Base-by-base conservation (phyloP, 768 basidiomycete genomes). In the Coprinellus micaceus region DNA sequence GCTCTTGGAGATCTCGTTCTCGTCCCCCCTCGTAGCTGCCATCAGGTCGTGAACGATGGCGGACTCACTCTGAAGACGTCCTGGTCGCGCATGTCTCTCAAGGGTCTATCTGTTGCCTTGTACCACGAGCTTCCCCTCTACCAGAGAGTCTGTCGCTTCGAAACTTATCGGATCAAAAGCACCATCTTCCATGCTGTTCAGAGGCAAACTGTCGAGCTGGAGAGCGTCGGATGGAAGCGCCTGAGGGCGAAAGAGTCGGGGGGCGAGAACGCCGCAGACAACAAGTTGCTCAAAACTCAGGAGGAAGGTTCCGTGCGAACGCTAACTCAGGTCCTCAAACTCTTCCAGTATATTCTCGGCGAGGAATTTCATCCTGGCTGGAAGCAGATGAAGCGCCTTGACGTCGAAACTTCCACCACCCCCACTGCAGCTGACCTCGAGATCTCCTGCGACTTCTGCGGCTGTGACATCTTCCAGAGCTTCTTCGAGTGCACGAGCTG, bases 81-180 rank as follows among this genome's bases (percentile, higher is more conserved):
- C 1, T 94, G 91, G 91, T 92, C 90, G 1, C 77, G 91, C 45
- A 92, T 94, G 89, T 86, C 88, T 6, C 63, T 88, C 25, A 66
- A 71, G 46, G 86, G 88, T 3, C 66, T 91, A 13, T 66, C 68
- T 39, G 73, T 76, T 0, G 87, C 90, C 2, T 74, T 88, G 29
- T 79, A 82, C 62, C 80, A 88, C 43, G 91, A 94, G 60, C 74
- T 94, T 30, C 88, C 88, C 0, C 79, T 94, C 13, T 94, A 93
- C 67, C 82, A 83, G 66, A 78, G 91, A 51, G 88, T 92, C n/a
- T 90, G 91, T 62, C 83, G 92, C 17, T 72, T 72, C 5, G 91
- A 94, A 67, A 86, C 77, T 17, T 94, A 94, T 67, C 82, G 82
- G 58, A 79, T 91, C 60, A 91, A 89, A 66, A 78, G 77, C 40